Conservation (phyloP, 345 rosid species). For the Hibiscus tridactylites region DNA sequence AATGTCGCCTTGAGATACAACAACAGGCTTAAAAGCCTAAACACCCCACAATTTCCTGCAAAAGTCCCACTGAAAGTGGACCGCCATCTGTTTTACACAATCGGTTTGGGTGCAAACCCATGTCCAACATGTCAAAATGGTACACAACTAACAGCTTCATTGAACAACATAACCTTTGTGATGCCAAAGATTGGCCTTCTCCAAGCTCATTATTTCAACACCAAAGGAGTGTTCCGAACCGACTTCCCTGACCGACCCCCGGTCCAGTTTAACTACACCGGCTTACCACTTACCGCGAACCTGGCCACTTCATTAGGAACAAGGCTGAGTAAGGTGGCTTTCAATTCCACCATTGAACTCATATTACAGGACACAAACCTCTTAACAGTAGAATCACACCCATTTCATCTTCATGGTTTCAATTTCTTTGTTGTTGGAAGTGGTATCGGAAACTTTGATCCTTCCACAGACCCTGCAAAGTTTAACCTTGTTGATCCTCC, state of each 20-base stretch:
- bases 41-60: slow-evolving; percentile 54
- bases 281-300: slow-evolving; percentile 37
- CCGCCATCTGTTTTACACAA: slow-evolving; percentile 39
- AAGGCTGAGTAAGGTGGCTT: slow-evolving; percentile 42
- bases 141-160: slow-evolving; percentile 39
- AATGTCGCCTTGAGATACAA: slow-evolving; percentile 38
- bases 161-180: slow-evolving; percentile 62
- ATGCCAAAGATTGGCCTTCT: slow-evolving; percentile 55
- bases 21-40: slow-evolving; percentile 43
- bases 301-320: slow-evolving; percentile 39
- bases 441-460: slow-evolving; percentile 54
- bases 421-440: slow-evolving; percentile 52
- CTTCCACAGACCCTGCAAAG: slow-evolving; percentile 32
- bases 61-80: slow-evolving; percentile 51
- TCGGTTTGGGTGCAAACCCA: slow-evolving; percentile 49
- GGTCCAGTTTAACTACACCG: slow-evolving; percentile 40
- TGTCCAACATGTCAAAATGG: slow-evolving; percentile 68
- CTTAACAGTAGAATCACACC: slow-evolving; percentile 53
- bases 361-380: slow-evolving; percentile 56
- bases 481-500: slow-evolving; percentile 65
- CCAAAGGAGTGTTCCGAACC: slow-evolving; percentile 37
- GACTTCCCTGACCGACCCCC: slow-evolving; percentile 50
- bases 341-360: slow-evolving; percentile 42
- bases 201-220: slow-evolving; percentile 50
- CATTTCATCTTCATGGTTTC: slow-evolving; percentile 62